These are phyloP conservation scores for Entrophospora sp. DNA, from an alignment of 192 early-diverging fungal genomes.

Conservation along the genomic window DNA sequence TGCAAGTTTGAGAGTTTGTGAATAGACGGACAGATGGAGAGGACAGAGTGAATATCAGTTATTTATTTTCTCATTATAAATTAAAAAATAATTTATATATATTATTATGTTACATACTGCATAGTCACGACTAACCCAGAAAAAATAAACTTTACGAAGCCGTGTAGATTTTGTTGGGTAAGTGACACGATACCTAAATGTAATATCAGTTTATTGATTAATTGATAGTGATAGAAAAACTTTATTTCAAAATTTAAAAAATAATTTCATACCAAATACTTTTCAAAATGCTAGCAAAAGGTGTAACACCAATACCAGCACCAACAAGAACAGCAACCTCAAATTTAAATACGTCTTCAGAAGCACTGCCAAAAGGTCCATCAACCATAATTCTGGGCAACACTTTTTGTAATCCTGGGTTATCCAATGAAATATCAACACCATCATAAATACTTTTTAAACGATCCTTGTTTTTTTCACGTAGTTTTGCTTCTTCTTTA, in stretches of 20 bases:
- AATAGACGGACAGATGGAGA: too few relatives aligned
- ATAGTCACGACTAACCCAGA: conserved; percentile 71
- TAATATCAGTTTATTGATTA: neutral
- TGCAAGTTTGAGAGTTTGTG: too few relatives aligned
- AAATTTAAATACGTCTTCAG: too few relatives aligned
- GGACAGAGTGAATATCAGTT: neutral
- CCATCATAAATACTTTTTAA: neutral
- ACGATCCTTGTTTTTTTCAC: conserved; percentile 27
- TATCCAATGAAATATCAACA: neutral
- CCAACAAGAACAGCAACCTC: too few relatives aligned
- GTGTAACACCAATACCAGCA: too few relatives aligned
- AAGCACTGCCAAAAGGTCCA: conserved; percentile 59
- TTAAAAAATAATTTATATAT: neutral
- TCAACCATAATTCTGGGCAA: conserved; percentile 55
- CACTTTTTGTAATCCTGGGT: conserved; percentile 22
- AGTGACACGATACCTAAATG: conserved; percentile 40
- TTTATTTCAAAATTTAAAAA: neutral
- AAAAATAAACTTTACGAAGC: conserved; percentile 61
- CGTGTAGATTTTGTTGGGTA: conserved; percentile 41
- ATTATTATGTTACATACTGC: conserved; percentile 17
- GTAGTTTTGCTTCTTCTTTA: conserved; percentile 24
- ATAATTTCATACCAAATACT: conserved; percentile 40
- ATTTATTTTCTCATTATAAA: neutral
- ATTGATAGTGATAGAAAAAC: too few relatives aligned
- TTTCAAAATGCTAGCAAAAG: conserved; percentile 62